Conservation (phyloP, 345 rosid species). For the Linum tenue region DNA sequence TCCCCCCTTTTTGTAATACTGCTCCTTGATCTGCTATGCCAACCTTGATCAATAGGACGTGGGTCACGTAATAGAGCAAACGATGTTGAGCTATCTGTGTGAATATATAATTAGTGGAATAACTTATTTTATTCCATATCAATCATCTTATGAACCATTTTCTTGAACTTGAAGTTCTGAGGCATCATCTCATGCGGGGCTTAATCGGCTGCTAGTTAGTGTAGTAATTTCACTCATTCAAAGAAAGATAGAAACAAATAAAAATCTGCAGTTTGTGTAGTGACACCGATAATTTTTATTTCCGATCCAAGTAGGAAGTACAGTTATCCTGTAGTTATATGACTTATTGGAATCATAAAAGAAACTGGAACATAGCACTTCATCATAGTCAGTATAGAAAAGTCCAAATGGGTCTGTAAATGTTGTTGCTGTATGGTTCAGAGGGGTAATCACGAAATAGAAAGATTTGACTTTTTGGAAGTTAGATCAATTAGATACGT, state of each 20-base stretch:
- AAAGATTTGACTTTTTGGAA: too few species aligned
- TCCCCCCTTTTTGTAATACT: too few species aligned
- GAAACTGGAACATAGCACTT: too few species aligned
- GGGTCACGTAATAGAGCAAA: neutral
- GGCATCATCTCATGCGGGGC: neutral
- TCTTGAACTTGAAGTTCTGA: neutral
- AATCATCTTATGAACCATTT: too few species aligned
- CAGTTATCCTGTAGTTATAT: neutral
- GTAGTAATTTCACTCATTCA: neutral
- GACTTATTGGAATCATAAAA: neutral
- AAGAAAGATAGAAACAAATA: neutral
- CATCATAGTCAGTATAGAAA: too few species aligned
- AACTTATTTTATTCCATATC: too few species aligned
- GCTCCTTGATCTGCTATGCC: neutral
- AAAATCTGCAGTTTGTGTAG: neutral
- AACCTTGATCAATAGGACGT: neutral
- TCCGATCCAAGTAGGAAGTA: neutral
- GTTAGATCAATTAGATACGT: too few species aligned
- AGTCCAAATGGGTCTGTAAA: too few species aligned
- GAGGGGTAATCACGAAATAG: too few species aligned
- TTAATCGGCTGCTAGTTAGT: neutral
- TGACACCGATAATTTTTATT: neutral
- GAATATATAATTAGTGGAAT: too few species aligned
- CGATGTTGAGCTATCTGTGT: too few species aligned
- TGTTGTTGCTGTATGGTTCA: too few species aligned